A percentile compares a stretch with the other conserved stretches of the same genome.
Conservation (phyloP, 1,139 yeast genomes). For the Keqinozyma sinolaborantium region DNA sequence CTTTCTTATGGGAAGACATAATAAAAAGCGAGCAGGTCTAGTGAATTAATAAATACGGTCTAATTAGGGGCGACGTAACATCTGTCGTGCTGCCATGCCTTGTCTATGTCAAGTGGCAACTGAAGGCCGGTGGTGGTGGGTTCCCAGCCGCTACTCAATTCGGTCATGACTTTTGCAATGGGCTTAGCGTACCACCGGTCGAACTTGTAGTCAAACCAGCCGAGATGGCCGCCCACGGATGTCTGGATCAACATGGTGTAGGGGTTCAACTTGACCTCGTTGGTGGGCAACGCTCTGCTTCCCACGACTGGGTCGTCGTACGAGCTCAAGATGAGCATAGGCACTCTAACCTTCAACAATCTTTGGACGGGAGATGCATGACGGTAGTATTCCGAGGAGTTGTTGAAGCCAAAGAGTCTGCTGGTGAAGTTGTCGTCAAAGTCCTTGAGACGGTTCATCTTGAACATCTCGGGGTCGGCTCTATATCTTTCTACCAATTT, state of each 20-base stretch:
- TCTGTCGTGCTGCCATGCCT: constrained; percentile 32
- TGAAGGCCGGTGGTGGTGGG: constrained; percentile 10
- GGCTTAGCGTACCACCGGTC: constrained; percentile 53
- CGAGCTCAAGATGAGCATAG: constrained; percentile 47
- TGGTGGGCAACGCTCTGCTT: constrained; percentile 49
- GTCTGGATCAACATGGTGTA: constrained; percentile 65
- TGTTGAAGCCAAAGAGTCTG: constrained; percentile 50
- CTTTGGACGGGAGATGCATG: constrained; percentile 53
- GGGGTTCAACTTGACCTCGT: constrained; percentile 65
- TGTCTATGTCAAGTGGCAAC: constrained; percentile 26
- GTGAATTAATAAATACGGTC: too few species aligned
- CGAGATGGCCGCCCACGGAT: constrained; percentile 81
- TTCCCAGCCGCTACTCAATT: constrained; percentile 23
- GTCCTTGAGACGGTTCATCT: constrained; percentile 29
- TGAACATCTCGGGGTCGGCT: constrained; percentile 31
- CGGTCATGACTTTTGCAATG: constrained; percentile 30
- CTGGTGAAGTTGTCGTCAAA: constrained; percentile 55
- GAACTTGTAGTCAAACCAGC: constrained; percentile 51
- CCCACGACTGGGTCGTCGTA: constrained; percentile 62
- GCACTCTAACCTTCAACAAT: constrained; percentile 48
- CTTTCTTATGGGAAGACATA: not conserved
- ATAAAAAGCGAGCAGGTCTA: too few species aligned
- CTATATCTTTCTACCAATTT: constrained; percentile 25
- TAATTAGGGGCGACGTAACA: constrained; percentile 6
- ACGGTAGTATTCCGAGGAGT: constrained; percentile 51